Evolutionary conservation across 1,139 yeast genomes (phyloP).

Genomic region (Blastobotrys proliferans): DNA sequence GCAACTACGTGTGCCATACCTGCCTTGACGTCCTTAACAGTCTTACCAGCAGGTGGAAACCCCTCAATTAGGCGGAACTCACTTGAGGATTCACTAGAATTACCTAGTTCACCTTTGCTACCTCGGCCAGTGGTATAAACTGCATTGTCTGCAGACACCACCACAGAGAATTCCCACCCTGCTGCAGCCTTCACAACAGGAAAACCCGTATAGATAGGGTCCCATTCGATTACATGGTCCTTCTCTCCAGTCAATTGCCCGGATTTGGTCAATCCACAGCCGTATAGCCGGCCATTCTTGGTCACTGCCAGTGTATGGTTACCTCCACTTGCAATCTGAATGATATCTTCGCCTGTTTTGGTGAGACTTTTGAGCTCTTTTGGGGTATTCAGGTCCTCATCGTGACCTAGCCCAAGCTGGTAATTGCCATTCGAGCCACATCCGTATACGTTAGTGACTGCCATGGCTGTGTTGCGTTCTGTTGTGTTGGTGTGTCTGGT

Average conservation of each 20-base stretch:
- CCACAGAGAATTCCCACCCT: conserved; percentile 76
- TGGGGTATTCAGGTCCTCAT: conserved; percentile 47
- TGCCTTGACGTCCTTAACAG: conserved; percentile 37
- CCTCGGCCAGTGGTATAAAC: conserved; percentile 62
- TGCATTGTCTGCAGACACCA: conserved; percentile 42
- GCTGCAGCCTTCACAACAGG: conserved; percentile 38
- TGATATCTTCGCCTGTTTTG: conserved; percentile 8
- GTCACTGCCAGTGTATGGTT: conserved; percentile 71
- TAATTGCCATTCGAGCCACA: conserved; percentile 82
- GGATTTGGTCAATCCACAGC: conserved; percentile 54
- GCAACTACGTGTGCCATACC: conserved; percentile 59
- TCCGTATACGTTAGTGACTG: not conserved
- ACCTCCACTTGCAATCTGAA: conserved; percentile 60
- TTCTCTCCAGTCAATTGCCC: conserved; percentile 50
- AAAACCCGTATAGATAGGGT: conserved; percentile 13
- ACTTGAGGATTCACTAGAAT: not conserved
- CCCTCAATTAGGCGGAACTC: conserved; percentile 13
- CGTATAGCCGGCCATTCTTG: conserved; percentile 49
- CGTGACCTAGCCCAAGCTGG: conserved; percentile 66
- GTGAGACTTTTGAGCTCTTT: conserved; percentile 24
- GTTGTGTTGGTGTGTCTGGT: too few species aligned
- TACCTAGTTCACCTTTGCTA: conserved; percentile 70
- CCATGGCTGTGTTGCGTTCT: too few species aligned
- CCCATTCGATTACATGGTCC: conserved; percentile 13
- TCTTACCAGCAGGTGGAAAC: conserved; percentile 21